Conservation (phyloP, 2,329 filamentous ascomycete genomes). For the Xylaria sp. region DNA sequence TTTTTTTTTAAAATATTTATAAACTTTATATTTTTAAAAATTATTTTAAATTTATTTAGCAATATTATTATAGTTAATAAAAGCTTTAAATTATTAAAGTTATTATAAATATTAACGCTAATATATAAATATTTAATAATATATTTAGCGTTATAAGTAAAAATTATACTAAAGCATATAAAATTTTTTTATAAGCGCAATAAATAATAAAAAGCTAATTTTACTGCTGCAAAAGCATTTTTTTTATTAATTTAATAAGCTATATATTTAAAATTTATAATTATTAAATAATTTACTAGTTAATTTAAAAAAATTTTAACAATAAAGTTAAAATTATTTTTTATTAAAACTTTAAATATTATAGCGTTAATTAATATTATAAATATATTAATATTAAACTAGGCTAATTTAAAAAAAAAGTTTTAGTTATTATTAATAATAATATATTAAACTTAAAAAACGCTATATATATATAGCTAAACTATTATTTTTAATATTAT, state of each 20-base stretch:
- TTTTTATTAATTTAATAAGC: neutral
- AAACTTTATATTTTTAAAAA: neutral
- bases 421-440: neutral
- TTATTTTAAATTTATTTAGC: neutral
- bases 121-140: neutral
- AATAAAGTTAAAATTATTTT: neutral
- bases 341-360: neutral
- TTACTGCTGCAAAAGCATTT: neutral
- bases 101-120: constrained; percentile 12
- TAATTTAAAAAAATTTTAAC: neutral
- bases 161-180: neutral
- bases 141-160: neutral
- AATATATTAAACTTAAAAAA: neutral
- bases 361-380: neutral
- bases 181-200: neutral
- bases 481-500: neutral
- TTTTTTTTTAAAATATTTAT: neutral
- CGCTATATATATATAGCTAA: neutral
- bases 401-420: neutral
- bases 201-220: neutral
- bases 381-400: neutral
- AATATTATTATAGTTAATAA: neutral
- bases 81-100: neutral
- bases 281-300: neutral
- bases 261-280: neutral